Evolutionary conservation across 768 basidiomycete species (phyloP).

Genomic region (Psilocybe sp.): DNA sequence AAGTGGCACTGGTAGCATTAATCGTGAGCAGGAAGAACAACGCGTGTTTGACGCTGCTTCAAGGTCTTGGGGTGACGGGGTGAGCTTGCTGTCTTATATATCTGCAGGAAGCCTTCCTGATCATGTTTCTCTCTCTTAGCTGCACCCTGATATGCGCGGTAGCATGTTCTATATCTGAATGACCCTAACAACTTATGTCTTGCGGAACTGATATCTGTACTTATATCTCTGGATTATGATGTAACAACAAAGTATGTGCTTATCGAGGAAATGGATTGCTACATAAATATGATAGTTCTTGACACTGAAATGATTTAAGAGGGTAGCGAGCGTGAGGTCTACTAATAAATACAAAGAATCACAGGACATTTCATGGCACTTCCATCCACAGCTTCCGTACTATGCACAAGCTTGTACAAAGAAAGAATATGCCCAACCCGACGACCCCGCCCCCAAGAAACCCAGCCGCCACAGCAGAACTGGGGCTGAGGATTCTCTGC

Average conservation of each 20-base stretch:
- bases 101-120: conserved; percentile 2
- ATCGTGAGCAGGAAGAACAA: conserved; percentile 35
- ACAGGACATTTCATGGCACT: not conserved
- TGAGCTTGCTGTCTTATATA: conserved; percentile 25
- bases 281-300: not conserved
- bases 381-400: conserved; percentile 18
- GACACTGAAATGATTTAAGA: not conserved
- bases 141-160: conserved; percentile 54
- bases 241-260: too few species aligned
- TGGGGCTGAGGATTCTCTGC: conserved; percentile 21
- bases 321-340: too few species aligned
- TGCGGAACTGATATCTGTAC: too few species aligned
- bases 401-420: too few species aligned
- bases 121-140: conserved; percentile 20
- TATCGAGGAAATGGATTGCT: not conserved
- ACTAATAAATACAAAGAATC: not conserved
- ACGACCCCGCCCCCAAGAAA: conserved; percentile 25
- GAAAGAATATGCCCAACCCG: conserved; percentile 1
- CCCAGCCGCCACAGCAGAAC: conserved; percentile 29
- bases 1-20: conserved; percentile 25
- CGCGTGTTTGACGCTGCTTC: conserved; percentile 44
- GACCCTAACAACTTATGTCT: too few species aligned
- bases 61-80: conserved; percentile 51
- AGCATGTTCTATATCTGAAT: conserved; percentile 75
- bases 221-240: too few species aligned